Evolutionary conservation across 225 moss, liverwort and hornwort species (phyloP).

Genomic region (Physcomitrium patens): DNA sequence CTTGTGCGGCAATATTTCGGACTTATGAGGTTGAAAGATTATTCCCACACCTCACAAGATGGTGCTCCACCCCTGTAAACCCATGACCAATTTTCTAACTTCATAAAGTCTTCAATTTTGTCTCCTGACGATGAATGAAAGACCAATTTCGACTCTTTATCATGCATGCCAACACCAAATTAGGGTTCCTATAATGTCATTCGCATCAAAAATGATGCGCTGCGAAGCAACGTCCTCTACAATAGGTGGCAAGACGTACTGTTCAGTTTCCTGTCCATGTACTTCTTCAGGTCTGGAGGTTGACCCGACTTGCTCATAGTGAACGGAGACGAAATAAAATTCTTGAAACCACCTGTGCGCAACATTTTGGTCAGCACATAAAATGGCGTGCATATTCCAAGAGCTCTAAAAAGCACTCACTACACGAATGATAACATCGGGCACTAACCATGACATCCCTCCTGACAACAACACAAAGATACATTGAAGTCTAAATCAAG

Average conservation of each 20-base stretch:
- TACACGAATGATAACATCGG: no score
- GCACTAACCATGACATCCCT: no score
- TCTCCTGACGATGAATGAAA: no score
- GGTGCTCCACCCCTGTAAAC: not conserved
- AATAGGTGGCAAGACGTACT: slow-evolving; percentile 45
- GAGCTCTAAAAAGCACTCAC: no score
- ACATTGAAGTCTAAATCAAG: no score
- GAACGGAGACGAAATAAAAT: not conserved
- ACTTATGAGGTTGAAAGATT: not conserved
- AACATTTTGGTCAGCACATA: not conserved
- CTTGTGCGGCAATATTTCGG: not conserved
- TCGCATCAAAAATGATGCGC: not conserved
- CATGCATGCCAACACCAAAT: not conserved
- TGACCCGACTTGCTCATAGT: slow-evolving; percentile 99
- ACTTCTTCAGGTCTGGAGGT: slow-evolving; percentile 99
- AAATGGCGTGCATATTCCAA: not conserved
- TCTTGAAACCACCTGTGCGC: not conserved
- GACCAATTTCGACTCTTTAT: no score
- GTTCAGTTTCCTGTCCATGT: slow-evolving; percentile 97
- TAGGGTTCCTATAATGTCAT: not conserved
- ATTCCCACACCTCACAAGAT: not conserved
- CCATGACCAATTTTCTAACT: no score
- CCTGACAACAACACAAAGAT: no score
- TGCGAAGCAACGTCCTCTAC: not conserved
- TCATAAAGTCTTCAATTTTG: no score